Evolutionary conservation across 108 stramenopile species (phyloP).

Genomic region (Cyclotella sp.): DNA sequence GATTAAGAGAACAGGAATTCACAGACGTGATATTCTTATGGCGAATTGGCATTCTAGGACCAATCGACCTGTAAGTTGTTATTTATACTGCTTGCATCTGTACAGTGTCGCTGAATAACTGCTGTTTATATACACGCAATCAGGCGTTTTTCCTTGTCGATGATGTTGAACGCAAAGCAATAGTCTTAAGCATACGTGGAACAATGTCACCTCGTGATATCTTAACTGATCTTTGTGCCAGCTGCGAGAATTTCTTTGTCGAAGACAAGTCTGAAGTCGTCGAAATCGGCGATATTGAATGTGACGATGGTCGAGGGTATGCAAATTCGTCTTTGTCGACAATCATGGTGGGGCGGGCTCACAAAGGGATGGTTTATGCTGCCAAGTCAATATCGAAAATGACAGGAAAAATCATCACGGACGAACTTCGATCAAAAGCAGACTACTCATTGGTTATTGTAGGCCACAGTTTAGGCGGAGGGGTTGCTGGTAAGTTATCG

Average conservation of each 20-base stretch:
- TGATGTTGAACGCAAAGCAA: conserved; percentile 49
- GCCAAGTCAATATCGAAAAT: conserved; percentile 51
- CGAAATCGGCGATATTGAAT: conserved; percentile 24
- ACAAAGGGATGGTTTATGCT: conserved; percentile 78
- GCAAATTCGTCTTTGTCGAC: not conserved
- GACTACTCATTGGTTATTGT: conserved; percentile 67
- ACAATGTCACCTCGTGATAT: conserved; percentile 72
- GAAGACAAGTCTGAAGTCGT: conserved; percentile 37
- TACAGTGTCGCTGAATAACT: not conserved
- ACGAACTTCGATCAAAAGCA: conserved; percentile 53
- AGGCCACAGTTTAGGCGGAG: conserved; percentile 77
- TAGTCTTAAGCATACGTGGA: conserved; percentile 72
- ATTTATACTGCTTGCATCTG: not conserved
- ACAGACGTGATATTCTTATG: conserved; percentile 51
- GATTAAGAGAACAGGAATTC: conserved; percentile 56
- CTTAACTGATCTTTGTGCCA: conserved; percentile 74
- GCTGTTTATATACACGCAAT: not conserved
- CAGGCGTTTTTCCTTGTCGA: conserved; percentile 66
- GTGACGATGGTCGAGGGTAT: conserved; percentile 4
- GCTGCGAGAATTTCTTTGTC: conserved; percentile 61
- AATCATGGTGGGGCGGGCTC: conserved; percentile 53
- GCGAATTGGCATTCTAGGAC: conserved; percentile 61
- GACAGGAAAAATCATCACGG: conserved; percentile 55
- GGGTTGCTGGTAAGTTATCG: conserved; percentile 53
- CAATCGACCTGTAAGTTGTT: conserved; percentile 55